Base-by-base conservation (phyloP, 495 filamentous ascomycete genomes). In the Aspergillus cristatus region DNA sequence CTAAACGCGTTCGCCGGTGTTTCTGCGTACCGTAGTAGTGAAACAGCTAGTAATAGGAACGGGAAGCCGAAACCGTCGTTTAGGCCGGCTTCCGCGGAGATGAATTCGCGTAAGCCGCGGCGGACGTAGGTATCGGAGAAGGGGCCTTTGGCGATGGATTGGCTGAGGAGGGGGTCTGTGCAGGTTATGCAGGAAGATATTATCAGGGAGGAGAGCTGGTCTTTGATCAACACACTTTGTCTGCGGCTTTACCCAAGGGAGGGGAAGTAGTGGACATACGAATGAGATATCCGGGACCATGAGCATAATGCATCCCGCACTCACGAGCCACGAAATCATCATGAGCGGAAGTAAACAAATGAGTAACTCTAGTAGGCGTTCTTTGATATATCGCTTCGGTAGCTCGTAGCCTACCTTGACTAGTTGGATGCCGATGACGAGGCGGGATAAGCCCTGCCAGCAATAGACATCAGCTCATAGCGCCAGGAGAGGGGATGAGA, bases 41-140 rank as follows among this genome's bases (percentile, higher is more conserved):
- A 69, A 18, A 68, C 62, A 0, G 72, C 73, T 10, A 77, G 67
- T 53, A 78, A 57, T 0, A 79, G 53, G 34, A 79, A 77, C 0
- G 74, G 72, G 18, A 76, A 79, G 0, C 74, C 74, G 34, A 79
- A 75, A 0, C 74, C 75, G 38, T 79, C 75, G 47, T 78, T 77
- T 6, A 68, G 72, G 12, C 74, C 75, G 7, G 72, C 74, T 47
- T 78, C 74, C 7, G 74, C 67, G 0, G 74, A 76, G 18, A 78
- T 79, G 33, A 79, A 75, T 50, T 79, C 71, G n/a, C 74, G 68
- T 15, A 79, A 62, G 24, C 63, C 54, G 10, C 74, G 62, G 24
- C 67, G 57, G 20, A 78, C 75, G 35, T 70, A 78, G 43, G 73
- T 74, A 47, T 78, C 74, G 5, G 75, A 67, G 42, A 79, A 79